Evolutionary conservation across 1,139 yeast genomes (phyloP), one percentile per base, ranked within the genome.

Genomic region (Geotrichum phurueaensis): DNA sequence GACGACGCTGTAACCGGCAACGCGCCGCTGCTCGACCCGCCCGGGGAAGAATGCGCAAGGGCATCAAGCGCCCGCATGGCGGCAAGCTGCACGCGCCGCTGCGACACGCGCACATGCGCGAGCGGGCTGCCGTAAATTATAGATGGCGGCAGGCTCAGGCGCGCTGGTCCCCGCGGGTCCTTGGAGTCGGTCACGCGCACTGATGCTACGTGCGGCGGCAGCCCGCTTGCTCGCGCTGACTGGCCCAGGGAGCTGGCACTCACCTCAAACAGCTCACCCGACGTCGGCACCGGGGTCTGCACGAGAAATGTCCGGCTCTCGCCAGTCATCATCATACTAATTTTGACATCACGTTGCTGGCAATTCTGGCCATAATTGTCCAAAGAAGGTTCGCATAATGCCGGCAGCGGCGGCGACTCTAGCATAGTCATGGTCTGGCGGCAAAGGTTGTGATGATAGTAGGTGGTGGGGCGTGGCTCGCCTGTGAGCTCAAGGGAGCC

Each of bases 251-350:
- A 39, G 3, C 27, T 31, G 33, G 43, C 27, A 12, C 15, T 39
- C 23, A 36, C 31, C 3, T n/a, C 47, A 25, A 53, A 39, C 33
- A 53, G 7, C 7, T 22, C 31, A 2, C 18, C 51, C 9, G 33
- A 33, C 1, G 45, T 9, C 9, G 51, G 57, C 20, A 53, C 57
- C 6, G 23, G 20, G 2, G 58, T 62, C 48, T 67, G 69, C 2
- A 66, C 65, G 23, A 67, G 31, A 48, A 65, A 62, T 1, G 64
- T 58, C 29, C 62, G 55, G 1, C 63, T 60, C 33, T 66, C 64
- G 10, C 66, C 67, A 1, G 64, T 60, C 18, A 60, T 29, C 53
- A 67, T 50, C 23, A 57, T 43, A 3, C 67, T 68, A 2, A 67
- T 50, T 12, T 61, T 51, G 18, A 66, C 56, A 10, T 25, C 27